Percentiles rank a stretch among this genome's conserved stretches.
These are phyloP conservation scores for Bifiguratus adelaidae DNA, from an alignment of 192 early-diverging fungal species.

Conservation along the genomic window DNA sequence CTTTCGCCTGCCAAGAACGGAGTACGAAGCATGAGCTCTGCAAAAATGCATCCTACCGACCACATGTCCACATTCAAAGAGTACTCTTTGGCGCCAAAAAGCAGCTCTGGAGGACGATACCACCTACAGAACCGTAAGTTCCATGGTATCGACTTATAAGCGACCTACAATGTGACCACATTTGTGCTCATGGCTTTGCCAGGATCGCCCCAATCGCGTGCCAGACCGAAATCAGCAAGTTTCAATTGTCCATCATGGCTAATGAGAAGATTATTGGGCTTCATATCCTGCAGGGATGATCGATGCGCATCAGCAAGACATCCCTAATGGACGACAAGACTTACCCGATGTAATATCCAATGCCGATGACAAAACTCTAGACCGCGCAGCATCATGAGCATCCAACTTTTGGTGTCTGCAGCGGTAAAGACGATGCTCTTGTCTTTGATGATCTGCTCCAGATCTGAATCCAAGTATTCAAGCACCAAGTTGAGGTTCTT, in stretches of 20 bases:
- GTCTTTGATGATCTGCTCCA: conserved; percentile 96
- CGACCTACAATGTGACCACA: conserved; percentile 70
- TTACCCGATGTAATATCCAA: conserved; percentile 82
- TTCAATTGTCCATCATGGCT: conserved; percentile 84
- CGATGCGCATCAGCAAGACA: background rate
- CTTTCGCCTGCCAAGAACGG: conserved; percentile 84
- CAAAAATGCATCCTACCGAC: conserved; percentile 97
- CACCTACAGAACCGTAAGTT: conserved; percentile 38
- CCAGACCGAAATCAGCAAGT: conserved; percentile 97
- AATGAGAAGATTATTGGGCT: conserved; percentile 79
- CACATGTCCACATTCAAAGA: conserved; percentile 90
- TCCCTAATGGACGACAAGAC: background rate
- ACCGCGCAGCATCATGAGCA: conserved; percentile 92
- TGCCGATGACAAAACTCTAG: conserved; percentile 84
- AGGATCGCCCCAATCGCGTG: conserved; percentile 88
- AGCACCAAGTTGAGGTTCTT: conserved; percentile 88
- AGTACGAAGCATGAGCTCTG: conserved; percentile 85
- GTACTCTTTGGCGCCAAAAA: conserved; percentile 85
- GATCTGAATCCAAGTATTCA: conserved; percentile 89
- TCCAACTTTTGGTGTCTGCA: conserved; percentile 94
- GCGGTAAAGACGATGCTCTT: conserved; percentile 80
- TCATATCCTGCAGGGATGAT: conserved; percentile 81
- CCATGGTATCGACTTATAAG: background rate
- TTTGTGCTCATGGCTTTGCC: conserved; percentile 79
- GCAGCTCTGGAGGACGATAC: conserved; percentile 93